A percentile compares a stretch with the other conserved stretches of the same genome.
phyloP scores from a whole-genome alignment of 257 asterid species.

The Scutellaria galericulata region DNA sequence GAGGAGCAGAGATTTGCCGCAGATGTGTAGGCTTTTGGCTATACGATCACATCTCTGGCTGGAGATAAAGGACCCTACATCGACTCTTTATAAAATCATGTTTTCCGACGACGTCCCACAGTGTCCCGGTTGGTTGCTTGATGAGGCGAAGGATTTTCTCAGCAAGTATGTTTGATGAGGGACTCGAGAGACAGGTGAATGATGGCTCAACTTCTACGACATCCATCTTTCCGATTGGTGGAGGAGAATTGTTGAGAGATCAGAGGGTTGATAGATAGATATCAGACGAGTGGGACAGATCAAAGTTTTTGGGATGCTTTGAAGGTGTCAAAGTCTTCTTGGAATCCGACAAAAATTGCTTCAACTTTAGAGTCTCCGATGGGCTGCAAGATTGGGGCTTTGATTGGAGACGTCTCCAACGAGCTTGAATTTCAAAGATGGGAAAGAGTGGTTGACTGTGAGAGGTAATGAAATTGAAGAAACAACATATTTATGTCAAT shows the following conservation, averaged over 20 bases:
- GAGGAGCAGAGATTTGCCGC: constrained; percentile 77
- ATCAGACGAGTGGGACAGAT: constrained; percentile 79
- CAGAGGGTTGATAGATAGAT: constrained; percentile 36
- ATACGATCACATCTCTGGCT: constrained; percentile 77
- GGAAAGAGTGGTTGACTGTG: constrained; percentile 31
- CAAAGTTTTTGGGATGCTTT: constrained; percentile 70
- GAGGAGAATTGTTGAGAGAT: constrained; percentile 24
- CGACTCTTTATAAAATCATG: constrained; percentile 72
- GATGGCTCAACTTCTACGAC: constrained; percentile 65
- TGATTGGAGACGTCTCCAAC: constrained; percentile 41
- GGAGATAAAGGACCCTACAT: constrained; percentile 65
- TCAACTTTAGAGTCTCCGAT: constrained; percentile 39
- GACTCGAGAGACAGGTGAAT: constrained; percentile 65
- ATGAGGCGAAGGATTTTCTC: constrained; percentile 53
- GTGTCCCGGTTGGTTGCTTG: constrained; percentile 60
- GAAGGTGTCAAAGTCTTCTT: constrained; percentile 44
- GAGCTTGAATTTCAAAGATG: constrained; percentile 41
- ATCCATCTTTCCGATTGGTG: constrained; percentile 52
- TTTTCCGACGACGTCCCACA: constrained; percentile 63
- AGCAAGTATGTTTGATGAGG: constrained; percentile 60
- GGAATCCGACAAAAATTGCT: constrained; percentile 15
- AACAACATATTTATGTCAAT: too few species aligned
- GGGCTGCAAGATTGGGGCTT: constrained; percentile 44
- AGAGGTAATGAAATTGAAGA: too few species aligned
- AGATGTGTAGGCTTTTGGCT: constrained; percentile 85